A percentile compares a stretch with the other conserved stretches of the same genome.
phyloP scores from a whole-genome alignment of 805 yeast species.

The Myxozyma neglecta region DNA sequence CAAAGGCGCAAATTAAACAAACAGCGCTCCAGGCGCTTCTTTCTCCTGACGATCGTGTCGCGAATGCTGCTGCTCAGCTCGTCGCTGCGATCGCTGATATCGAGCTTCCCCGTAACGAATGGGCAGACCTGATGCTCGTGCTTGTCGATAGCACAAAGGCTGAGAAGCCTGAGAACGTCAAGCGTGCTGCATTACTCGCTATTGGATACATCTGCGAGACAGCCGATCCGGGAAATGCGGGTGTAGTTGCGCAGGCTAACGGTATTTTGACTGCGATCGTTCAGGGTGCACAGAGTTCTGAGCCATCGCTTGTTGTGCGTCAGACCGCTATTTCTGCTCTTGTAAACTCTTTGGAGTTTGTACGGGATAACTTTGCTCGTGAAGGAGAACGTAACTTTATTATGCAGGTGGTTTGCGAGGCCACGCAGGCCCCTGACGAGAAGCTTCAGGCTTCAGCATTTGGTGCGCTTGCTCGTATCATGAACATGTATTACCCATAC shows the following conservation, averaged over 20 bases:
- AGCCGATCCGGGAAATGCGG: conserved; percentile 79
- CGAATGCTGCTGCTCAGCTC: conserved; percentile 85
- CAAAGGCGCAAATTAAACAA: conserved; percentile 65
- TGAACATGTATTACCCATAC: conserved; percentile 81
- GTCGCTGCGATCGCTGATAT: conserved; percentile 97
- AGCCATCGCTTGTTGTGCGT: conserved; percentile 72
- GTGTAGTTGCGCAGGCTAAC: conserved; percentile 78
- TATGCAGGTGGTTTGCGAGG: conserved; percentile 99
- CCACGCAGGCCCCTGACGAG: conserved; percentile 82
- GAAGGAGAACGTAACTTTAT: conserved; percentile 95
- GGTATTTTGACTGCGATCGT: conserved; percentile 94
- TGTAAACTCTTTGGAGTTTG: conserved; percentile 86
- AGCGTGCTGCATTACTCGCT: conserved; percentile 81
- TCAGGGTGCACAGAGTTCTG: conserved; percentile 89
- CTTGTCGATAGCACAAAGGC: conserved; percentile 84
- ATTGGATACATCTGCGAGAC: conserved; percentile 96
- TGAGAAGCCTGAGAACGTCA: conserved; percentile 73
- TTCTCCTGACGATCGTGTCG: conserved; percentile 71
- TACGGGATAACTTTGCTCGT: conserved; percentile 80
- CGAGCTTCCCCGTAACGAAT: conserved; percentile 81
- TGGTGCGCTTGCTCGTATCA: conserved; percentile 90
- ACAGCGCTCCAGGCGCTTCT: conserved; percentile 58
- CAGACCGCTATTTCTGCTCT: conserved; percentile 90
- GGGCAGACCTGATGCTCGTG: conserved; percentile 82
- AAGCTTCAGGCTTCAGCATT: conserved; percentile 92